These are phyloP conservation scores for Pestalotiopsis sp. DNA, from an alignment of 2,329 filamentous ascomycete genomes.

Conservation along the genomic window DNA sequence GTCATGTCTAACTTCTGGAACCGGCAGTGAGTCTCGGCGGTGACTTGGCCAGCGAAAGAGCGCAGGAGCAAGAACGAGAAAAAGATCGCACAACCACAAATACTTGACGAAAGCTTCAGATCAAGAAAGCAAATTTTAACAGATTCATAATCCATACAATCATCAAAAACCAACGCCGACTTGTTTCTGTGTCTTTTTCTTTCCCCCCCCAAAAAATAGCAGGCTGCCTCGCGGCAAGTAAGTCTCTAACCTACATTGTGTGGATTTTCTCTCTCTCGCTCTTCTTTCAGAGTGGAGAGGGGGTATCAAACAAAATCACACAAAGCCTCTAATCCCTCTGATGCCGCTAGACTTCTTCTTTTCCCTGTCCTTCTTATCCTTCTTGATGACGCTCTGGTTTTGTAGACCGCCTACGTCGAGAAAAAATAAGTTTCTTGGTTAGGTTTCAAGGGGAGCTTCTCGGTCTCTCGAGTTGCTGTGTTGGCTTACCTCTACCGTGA, in stretches of 20 bases:
- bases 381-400: constrained; percentile 49
- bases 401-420: constrained; percentile 45
- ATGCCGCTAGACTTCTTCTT: constrained; percentile 40
- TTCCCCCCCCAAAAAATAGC: not conserved
- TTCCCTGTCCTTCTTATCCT: constrained; percentile 49
- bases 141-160: not conserved
- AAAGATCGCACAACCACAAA: no score
- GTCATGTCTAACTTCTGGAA: no score
- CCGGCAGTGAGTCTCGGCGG: no score
- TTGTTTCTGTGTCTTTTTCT: not conserved
- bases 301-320: constrained; percentile 22
- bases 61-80: no score
- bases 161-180: not conserved
- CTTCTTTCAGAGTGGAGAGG: not conserved
- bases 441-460: not conserved
- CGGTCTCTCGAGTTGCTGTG: not conserved
- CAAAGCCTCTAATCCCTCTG: constrained; percentile 40
- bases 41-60: no score
- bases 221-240: not conserved
- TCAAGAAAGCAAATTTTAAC: no score
- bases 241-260: not conserved
- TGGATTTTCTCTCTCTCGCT: no score
- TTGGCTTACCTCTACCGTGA: constrained; percentile 46
- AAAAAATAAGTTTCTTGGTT: constrained; percentile 13
- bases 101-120: no score